These are phyloP conservation scores for Claviceps citrina DNA, from an alignment of 2,329 filamentous ascomycete species.

Conservation along the genomic window DNA sequence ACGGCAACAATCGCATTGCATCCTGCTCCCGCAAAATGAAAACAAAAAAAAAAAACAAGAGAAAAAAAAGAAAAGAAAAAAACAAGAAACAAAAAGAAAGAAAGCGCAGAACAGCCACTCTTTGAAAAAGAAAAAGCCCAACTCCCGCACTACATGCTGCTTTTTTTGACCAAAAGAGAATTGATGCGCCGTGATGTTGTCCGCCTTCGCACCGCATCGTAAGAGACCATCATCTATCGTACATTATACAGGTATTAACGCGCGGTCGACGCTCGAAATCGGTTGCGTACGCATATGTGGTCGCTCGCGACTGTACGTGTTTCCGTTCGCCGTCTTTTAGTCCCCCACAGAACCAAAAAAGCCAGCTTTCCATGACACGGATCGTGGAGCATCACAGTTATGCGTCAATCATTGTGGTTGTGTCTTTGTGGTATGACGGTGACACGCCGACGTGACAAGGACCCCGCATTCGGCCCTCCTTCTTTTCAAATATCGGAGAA, in stretches of 20 bases:
- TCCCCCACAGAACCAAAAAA: conserved; percentile 15
- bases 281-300: neutral
- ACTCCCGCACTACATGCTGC: conserved; percentile 7
- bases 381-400: conserved; percentile 7
- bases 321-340: conserved; percentile 4
- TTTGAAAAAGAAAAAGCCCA: conserved; percentile 2
- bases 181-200: conserved; percentile 10
- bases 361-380: neutral
- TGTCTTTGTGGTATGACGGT: neutral
- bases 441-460: neutral
- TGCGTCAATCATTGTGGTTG: conserved; percentile 6
- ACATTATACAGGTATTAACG: conserved; percentile 24
- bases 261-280: conserved; percentile 7
- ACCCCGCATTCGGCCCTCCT: neutral
- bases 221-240: conserved; percentile 17
- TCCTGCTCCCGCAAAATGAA: neutral
- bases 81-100: neutral
- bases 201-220: conserved; percentile 9
- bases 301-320: neutral
- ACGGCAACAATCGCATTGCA: neutral
- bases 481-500: neutral
- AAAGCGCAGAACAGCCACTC: conserved; percentile 1
- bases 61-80: neutral
- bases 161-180: conserved; percentile 2
- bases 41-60: neutral